Percentiles rank a stretch among this genome's conserved stretches.
phyloP scores from a whole-genome alignment of 108 stramenopile species.

The Skeletonema potamos region DNA sequence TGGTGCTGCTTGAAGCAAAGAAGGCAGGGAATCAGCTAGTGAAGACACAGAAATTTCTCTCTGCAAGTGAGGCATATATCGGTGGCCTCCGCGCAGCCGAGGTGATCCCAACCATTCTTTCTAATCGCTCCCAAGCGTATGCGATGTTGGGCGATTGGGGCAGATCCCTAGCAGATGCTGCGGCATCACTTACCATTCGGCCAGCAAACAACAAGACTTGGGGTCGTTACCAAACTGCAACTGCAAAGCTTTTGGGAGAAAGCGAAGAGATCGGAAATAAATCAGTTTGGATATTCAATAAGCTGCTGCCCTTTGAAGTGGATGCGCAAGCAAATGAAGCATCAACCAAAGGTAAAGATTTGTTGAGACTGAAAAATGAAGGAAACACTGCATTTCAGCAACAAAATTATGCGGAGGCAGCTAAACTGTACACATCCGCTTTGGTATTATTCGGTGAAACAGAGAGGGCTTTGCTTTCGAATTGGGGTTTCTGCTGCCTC shows the following conservation, averaged over 20 bases:
- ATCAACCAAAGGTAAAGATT: not conserved
- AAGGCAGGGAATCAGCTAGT: conserved; percentile 9
- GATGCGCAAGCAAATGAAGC: not conserved
- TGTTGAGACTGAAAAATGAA: conserved; percentile 5
- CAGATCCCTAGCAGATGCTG: conserved; percentile 22
- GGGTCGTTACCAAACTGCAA: conserved; percentile 20
- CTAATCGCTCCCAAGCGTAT: conserved; percentile 31
- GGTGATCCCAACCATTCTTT: conserved; percentile 9
- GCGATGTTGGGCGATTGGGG: conserved; percentile 15
- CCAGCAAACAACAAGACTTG: conserved; percentile 21
- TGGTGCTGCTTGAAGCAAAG: not conserved
- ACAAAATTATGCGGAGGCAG: conserved; percentile 5
- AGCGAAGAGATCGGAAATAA: not conserved
- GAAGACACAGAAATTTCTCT: conserved; percentile 10
- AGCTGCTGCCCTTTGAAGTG: not conserved
- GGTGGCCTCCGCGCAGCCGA: conserved; percentile 5
- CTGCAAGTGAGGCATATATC: conserved; percentile 19
- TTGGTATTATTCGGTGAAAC: conserved; percentile 9
- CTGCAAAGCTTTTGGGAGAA: conserved; percentile 6
- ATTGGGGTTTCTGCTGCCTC: conserved; percentile 18
- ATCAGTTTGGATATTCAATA: not conserved
- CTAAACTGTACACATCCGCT: conserved; percentile 11
- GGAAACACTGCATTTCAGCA: conserved; percentile 23
- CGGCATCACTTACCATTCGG: conserved; percentile 26
- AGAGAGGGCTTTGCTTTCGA: conserved; percentile 6